Conservation (phyloP, 2,329 filamentous ascomycete species). For the Trichoderma semiorbis region DNA sequence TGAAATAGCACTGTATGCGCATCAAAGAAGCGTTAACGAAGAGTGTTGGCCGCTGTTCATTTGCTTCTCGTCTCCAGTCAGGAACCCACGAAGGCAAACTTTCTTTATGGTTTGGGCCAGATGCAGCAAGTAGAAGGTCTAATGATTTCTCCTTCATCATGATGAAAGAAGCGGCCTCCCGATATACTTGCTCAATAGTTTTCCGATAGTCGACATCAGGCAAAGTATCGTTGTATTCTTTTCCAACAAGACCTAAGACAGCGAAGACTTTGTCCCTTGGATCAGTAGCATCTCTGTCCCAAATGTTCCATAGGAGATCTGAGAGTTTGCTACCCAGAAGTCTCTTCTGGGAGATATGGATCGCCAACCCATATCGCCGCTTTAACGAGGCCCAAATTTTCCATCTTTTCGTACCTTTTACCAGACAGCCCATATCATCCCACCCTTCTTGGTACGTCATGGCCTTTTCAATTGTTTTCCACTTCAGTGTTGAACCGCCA, state of each 20-base stretch:
- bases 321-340: not conserved
- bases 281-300: not conserved
- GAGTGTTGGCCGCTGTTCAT: not conserved
- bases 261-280: not conserved
- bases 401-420: not conserved
- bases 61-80: not conserved
- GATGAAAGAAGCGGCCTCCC: not conserved
- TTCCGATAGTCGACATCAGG: not conserved
- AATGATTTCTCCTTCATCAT: not conserved
- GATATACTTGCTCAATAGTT: not conserved
- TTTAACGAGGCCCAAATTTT: not conserved
- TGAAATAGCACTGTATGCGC: not conserved
- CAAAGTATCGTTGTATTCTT: not conserved
- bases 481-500: not conserved
- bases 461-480: not conserved
- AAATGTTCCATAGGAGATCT: not conserved
- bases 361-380: not conserved
- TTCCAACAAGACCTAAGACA: not conserved
- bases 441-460: not conserved
- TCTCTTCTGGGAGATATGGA: not conserved
- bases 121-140: not conserved
- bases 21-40: not conserved
- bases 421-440: not conserved
- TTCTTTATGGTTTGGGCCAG: not conserved
- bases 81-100: not conserved